Conservation (phyloP, 176 grass and related monocot species). For the Rhynchospora pubera region DNA sequence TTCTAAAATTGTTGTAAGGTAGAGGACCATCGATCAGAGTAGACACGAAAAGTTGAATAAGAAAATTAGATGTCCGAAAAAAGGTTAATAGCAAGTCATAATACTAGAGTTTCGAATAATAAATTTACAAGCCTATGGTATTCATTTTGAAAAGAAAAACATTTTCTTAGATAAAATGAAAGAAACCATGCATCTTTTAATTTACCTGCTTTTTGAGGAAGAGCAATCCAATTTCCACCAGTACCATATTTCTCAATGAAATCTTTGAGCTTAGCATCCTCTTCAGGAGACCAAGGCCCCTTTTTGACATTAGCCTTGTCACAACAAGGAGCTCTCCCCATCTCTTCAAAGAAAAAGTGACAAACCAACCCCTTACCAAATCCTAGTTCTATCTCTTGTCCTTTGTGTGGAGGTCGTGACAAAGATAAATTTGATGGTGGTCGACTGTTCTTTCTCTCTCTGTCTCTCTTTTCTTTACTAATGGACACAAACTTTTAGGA, state of each 20-base stretch:
- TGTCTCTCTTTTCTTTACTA: conserved; percentile 17
- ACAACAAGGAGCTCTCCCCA: conserved; percentile 94
- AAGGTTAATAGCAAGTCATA: neutral
- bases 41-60: neutral
- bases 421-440: conserved; percentile 31
- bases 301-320: conserved; percentile 96
- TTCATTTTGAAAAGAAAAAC: neutral
- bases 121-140: neutral
- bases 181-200: neutral
- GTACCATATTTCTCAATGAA: conserved; percentile 91
- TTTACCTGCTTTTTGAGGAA: conserved; percentile 94
- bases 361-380: conserved; percentile 24
- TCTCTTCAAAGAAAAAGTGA: conserved; percentile 24
- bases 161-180: neutral
- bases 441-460: conserved; percentile 5
- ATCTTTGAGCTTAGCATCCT: conserved; percentile 85
- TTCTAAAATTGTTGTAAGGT: neutral
- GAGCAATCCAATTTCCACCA: conserved; percentile 91
- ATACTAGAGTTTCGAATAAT: neutral
- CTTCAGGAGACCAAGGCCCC: conserved; percentile 89
- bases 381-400: conserved; percentile 28
- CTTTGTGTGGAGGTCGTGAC: conserved; percentile 30
- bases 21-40: neutral
- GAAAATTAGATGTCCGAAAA: neutral
- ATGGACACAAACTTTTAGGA: conserved; percentile 30